Percentiles rank a stretch among this genome's conserved stretches.
Conservation (phyloP, 1,139 yeast species). For the Suhomyces yuchorum region DNA sequence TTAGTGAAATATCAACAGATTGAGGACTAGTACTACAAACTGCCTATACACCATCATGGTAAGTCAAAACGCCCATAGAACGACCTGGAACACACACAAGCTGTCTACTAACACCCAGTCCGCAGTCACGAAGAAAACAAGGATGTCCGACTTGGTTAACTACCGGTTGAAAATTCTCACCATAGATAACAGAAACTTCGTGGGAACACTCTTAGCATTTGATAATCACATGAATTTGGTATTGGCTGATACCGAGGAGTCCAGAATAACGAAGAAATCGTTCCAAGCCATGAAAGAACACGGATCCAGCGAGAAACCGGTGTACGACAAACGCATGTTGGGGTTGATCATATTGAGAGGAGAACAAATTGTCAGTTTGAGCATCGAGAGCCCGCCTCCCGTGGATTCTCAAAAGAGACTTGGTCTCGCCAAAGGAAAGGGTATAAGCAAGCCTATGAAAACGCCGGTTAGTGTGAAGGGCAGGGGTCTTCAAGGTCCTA, state of each 20-base stretch:
- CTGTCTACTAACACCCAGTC: slow-evolving; percentile 12
- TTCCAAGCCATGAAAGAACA: slow-evolving; percentile 39
- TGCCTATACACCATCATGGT: neutral
- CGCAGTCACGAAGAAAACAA: slow-evolving; percentile 45
- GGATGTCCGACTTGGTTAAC: slow-evolving; percentile 69
- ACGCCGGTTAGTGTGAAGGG: slow-evolving; percentile 20
- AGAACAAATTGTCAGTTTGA: slow-evolving; percentile 80
- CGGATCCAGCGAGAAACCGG: slow-evolving; percentile 33
- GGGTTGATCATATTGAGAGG: slow-evolving; percentile 89
- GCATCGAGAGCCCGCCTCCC: slow-evolving; percentile 79
- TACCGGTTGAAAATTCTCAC: slow-evolving; percentile 74
- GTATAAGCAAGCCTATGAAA: slow-evolving; percentile 45
- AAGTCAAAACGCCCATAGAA: neutral
- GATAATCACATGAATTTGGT: slow-evolving; percentile 90
- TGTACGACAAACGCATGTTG: slow-evolving; percentile 60
- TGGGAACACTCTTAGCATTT: slow-evolving; percentile 83
- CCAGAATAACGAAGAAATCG: slow-evolving; percentile 69
- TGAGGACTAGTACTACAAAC: neutral
- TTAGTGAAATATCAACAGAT: neutral
- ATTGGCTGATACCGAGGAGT: slow-evolving; percentile 81
- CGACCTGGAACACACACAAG: neutral
- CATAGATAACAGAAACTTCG: slow-evolving; percentile 70
- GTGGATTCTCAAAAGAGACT: slow-evolving; percentile 47
- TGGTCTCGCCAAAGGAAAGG: slow-evolving; percentile 48
- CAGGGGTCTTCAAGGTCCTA: slow-evolving; percentile 17